Percentiles rank a stretch among this genome's conserved stretches.
phyloP scores from a whole-genome alignment of 257 asterid species.

The Anisodus tanguticus region DNA sequence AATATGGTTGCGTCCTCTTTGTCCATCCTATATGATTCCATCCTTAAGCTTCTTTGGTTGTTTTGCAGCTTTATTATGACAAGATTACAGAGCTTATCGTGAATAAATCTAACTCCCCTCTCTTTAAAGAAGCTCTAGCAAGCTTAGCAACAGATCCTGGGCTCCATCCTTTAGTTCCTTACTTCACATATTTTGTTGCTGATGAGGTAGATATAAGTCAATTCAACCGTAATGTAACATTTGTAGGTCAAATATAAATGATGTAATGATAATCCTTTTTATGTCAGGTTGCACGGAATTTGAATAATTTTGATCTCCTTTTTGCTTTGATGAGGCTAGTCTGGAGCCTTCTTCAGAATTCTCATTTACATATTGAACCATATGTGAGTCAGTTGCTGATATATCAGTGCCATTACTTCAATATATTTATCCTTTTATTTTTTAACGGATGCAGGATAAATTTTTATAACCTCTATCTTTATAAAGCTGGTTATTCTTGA shows the following conservation, averaged over 20 bases:
- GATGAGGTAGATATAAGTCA: conserved; percentile 68
- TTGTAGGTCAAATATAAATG: conserved; percentile 24
- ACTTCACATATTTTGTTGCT: conserved; percentile 86
- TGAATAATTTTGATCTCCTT: conserved; percentile 72
- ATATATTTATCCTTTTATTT: background rate
- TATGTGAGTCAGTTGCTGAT: conserved; percentile 64
- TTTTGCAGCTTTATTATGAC: conserved; percentile 91
- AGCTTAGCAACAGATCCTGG: conserved; percentile 99
- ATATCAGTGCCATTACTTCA: conserved; percentile 14
- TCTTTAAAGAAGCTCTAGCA: conserved; percentile 77
- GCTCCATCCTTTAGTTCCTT: conserved; percentile 95
- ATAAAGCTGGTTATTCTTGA: conserved; percentile 13
- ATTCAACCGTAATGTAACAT: conserved; percentile 8
- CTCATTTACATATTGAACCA: conserved; percentile 89
- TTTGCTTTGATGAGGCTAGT: conserved; percentile 95
- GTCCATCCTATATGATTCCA: conserved; percentile 30
- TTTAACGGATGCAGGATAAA: background rate
- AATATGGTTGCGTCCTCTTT: conserved; percentile 34
- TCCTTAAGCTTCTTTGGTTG: conserved; percentile 35
- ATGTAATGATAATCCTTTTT: conserved; percentile 32
- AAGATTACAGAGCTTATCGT: conserved; percentile 86
- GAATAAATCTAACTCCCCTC: conserved; percentile 70
- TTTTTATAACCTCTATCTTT: background rate
- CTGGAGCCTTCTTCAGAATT: conserved; percentile 93
- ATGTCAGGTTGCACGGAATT: conserved; percentile 82